Percentiles rank a stretch among this genome's conserved stretches.
phyloP scores from a whole-genome alignment of 495 filamentous ascomycete species.

The Lentithecium fluviatile region DNA sequence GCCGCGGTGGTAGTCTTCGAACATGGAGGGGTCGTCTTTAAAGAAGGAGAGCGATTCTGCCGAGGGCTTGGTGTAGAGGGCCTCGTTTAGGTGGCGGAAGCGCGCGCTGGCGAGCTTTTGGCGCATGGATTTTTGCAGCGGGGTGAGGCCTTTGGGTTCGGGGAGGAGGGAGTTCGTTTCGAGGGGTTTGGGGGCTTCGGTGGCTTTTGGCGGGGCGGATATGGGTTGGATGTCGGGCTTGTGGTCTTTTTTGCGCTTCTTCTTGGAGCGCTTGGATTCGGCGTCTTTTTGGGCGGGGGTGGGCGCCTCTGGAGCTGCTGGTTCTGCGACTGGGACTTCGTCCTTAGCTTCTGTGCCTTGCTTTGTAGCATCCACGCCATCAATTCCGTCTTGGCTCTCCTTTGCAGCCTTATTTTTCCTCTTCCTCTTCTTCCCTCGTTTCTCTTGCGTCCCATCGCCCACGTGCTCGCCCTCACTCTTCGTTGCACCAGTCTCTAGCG shows the following conservation, averaged over 20 bases:
- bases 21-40: conserved; percentile 77
- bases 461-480: no score
- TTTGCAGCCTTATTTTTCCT: conserved; percentile 35
- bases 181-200: conserved; percentile 31
- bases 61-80: conserved; percentile 89
- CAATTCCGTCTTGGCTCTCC: conserved; percentile 36
- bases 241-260: conserved; percentile 37
- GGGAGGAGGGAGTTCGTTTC: conserved; percentile 35
- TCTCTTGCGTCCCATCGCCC: conserved; percentile 9
- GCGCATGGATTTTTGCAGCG: conserved; percentile 89
- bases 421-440: conserved; percentile 45
- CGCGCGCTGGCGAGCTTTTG: conserved; percentile 89
- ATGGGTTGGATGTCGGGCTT: conserved; percentile 5
- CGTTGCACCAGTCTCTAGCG: no score
- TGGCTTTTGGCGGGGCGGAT: conserved; percentile 17
- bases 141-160: conserved; percentile 60
- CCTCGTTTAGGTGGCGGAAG: conserved; percentile 96
- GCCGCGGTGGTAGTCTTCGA: conserved; percentile 88
- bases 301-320: conserved; percentile 25
- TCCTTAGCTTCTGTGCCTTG: background rate
- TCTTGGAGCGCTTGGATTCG: conserved; percentile 33
- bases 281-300: background rate
- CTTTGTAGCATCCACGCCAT: conserved; percentile 14
- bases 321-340: conserved; percentile 30
- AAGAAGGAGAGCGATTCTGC: conserved; percentile 75